Evolutionary conservation across 371 early-diverging fungal species (phyloP).

Genomic region (Actinomortierella ambigua): DNA sequence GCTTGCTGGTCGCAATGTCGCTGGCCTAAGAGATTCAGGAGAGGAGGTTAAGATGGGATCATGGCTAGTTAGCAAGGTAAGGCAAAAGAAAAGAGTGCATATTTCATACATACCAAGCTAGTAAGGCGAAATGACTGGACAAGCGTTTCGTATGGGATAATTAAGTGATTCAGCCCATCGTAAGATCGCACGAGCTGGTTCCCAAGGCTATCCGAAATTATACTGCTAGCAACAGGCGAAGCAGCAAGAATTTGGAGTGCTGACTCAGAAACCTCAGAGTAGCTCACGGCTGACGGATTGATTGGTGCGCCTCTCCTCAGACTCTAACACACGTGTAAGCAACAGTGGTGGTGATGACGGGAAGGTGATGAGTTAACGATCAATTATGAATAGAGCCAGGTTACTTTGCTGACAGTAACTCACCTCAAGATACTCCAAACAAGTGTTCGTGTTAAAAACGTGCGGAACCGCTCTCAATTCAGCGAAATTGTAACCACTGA

Average conservation of each 20-base stretch:
- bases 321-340: slow-evolving; percentile 15
- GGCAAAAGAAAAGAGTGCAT: slow-evolving; percentile 2
- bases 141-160: slow-evolving; percentile 15
- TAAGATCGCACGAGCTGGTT: slow-evolving; percentile 1
- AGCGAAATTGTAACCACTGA: slow-evolving; percentile 18
- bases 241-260: slow-evolving; percentile 19
- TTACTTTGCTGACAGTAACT: slow-evolving; percentile 6
- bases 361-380: slow-evolving; percentile 3
- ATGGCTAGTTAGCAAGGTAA: slow-evolving; percentile 1
- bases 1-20: slow-evolving; percentile 14
- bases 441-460: slow-evolving; percentile 28
- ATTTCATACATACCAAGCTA: slow-evolving; percentile 15
- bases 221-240: slow-evolving; percentile 18
- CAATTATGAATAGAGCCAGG: neutral
- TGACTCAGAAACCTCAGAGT: slow-evolving; percentile 24
- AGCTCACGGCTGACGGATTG: slow-evolving; percentile 15
- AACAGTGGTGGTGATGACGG: slow-evolving; percentile 9
- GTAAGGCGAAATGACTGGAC: slow-evolving; percentile 16
- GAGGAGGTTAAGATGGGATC: slow-evolving; percentile 1
- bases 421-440: slow-evolving; percentile 27
- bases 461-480: slow-evolving; percentile 7
- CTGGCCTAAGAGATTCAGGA: slow-evolving; percentile 8
- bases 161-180: slow-evolving; percentile 8
- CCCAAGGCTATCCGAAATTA: slow-evolving; percentile 7
- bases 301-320: slow-evolving; percentile 9